These are phyloP conservation scores for Cairneyella variabilis DNA, from an alignment of 495 filamentous ascomycete species.

Conservation along the genomic window DNA sequence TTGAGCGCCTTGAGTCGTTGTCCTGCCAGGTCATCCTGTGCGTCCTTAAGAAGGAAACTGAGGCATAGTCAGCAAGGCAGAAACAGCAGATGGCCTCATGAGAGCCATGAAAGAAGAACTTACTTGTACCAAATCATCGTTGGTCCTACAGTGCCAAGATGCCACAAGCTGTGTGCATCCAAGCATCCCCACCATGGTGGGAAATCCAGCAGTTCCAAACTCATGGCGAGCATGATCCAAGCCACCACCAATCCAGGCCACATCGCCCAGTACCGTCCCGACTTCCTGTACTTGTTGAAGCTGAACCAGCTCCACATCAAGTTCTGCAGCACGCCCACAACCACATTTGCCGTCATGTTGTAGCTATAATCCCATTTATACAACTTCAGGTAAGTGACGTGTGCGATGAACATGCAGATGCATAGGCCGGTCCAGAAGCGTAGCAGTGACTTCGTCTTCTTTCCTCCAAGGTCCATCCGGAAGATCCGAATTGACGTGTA, in stretches of 20 bases:
- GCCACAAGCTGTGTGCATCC: constrained; percentile 96
- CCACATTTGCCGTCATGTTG: constrained; percentile 95
- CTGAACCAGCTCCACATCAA: constrained; percentile 84
- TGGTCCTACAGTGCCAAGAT: constrained; percentile 85
- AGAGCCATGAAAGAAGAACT: constrained; percentile 34
- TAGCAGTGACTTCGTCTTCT: constrained; percentile 54
- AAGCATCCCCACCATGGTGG: constrained; percentile 76
- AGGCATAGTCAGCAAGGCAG: constrained; percentile 6
- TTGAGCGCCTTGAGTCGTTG: constrained; percentile 23
- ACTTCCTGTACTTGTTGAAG: constrained; percentile 64
- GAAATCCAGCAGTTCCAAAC: constrained; percentile 91
- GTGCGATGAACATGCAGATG: constrained; percentile 62
- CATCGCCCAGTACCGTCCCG: constrained; percentile 69
- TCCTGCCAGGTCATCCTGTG: constrained; percentile 65
- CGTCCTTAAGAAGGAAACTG: constrained; percentile 76
- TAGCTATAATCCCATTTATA: constrained; percentile 93
- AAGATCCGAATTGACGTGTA: constrained; percentile 77
- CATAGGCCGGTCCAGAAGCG: constrained; percentile 74
- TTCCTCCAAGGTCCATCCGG: constrained; percentile 64
- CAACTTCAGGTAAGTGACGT: constrained; percentile 80
- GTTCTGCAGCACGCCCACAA: constrained; percentile 76
- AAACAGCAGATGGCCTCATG: background rate
- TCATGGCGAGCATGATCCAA: constrained; percentile 92
- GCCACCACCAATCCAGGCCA: constrained; percentile 93
- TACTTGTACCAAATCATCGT: constrained; percentile 94